Conservation (phyloP, 2,329 filamentous ascomycete species). For the Thermoascus crustaceus region DNA sequence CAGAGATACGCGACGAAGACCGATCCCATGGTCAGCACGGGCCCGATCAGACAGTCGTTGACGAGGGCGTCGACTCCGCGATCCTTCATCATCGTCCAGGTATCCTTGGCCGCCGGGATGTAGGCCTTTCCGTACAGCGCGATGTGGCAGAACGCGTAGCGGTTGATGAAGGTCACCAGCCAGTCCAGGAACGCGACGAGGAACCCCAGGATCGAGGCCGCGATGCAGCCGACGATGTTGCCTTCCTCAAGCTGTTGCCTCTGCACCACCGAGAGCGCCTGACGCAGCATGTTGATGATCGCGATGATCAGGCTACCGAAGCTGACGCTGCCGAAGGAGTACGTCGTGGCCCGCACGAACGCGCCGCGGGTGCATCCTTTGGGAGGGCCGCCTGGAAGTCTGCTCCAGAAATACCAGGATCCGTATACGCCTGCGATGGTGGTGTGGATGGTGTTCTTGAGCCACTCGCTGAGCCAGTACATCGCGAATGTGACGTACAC, state of each 20-base stretch:
- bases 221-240: conserved; percentile 57
- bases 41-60: conserved; percentile 76
- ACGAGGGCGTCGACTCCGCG: conserved; percentile 84
- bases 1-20: conserved; percentile 78
- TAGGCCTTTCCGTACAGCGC: conserved; percentile 88
- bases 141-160: conserved; percentile 88
- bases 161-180: conserved; percentile 81
- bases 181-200: conserved; percentile 72
- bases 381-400: conserved; percentile 58
- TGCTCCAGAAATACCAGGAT: conserved; percentile 78
- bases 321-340: conserved; percentile 86
- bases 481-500: conserved; percentile 84
- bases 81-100: conserved; percentile 84
- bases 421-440: conserved; percentile 84
- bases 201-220: conserved; percentile 70
- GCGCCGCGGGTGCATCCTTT: conserved; percentile 75
- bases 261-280: conserved; percentile 71
- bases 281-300: conserved; percentile 75
- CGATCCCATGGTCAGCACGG: conserved; percentile 65
- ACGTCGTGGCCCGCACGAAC: conserved; percentile 71
- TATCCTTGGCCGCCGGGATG: conserved; percentile 77
- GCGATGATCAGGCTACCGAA: conserved; percentile 80
- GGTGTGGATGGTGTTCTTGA: conserved; percentile 89
- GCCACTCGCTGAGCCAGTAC: conserved; percentile 89
- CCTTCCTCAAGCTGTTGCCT: conserved; percentile 57